These are phyloP conservation scores for Podospora pseudocomata DNA, from an alignment of 495 filamentous ascomycete genomes.

Conservation along the genomic window DNA sequence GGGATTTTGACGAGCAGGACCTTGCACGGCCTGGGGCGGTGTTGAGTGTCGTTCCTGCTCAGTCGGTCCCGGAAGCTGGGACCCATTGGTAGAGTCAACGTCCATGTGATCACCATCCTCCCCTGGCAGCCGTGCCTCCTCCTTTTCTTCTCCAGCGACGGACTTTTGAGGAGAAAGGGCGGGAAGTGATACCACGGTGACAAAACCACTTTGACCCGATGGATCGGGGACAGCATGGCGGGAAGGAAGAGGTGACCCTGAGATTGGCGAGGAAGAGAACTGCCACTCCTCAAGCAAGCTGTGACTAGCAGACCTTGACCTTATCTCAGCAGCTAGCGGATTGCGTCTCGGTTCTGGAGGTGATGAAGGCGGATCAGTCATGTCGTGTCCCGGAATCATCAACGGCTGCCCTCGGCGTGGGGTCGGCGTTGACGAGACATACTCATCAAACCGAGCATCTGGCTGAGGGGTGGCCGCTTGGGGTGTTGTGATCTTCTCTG, in stretches of 20 bases:
- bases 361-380: conserved; percentile 51
- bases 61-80: neutral
- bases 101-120: conserved; percentile 31
- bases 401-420: conserved; percentile 51
- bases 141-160: conserved; percentile 8
- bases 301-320: conserved; percentile 38
- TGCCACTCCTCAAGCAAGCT: conserved; percentile 44
- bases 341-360: conserved; percentile 54
- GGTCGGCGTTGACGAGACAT: conserved; percentile 78
- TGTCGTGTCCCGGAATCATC: conserved; percentile 40
- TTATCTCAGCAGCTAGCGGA: conserved; percentile 44
- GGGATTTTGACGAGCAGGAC: conserved; percentile 29
- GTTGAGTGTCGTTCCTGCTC: conserved; percentile 17
- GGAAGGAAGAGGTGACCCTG: conserved; percentile 37
- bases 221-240: conserved; percentile 19
- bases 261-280: conserved; percentile 45
- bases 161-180: conserved; percentile 7
- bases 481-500: conserved; percentile 4
- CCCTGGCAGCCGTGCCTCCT: conserved; percentile 1
- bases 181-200: conserved; percentile 20
- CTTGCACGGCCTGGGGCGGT: conserved; percentile 17
- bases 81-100: conserved; percentile 7
- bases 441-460: conserved; percentile 51
- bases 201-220: conserved; percentile 15
- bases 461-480: conserved; percentile 41